Base-by-base conservation (phyloP, 176 grass and related monocot genomes). In the Eremochloa ophiuroides region DNA sequence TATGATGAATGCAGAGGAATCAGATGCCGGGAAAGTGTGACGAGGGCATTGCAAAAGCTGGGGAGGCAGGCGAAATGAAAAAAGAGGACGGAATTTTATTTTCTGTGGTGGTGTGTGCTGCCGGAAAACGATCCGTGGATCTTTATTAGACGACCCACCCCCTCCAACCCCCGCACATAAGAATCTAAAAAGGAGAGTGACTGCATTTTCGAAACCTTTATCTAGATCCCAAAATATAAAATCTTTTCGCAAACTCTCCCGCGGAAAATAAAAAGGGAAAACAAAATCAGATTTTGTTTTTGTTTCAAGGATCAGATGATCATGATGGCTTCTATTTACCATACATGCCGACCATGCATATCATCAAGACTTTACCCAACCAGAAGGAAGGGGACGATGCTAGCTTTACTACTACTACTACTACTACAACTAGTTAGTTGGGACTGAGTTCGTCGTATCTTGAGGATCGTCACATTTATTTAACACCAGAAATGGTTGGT, bases 1-100 rank as follows among this genome's bases (percentile, higher is more conserved):
- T 66, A 81, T 87, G 76, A 81, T 87, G 76, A 71, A 85, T 43
- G 87, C 59, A 39, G 69, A 73, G 39, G 87, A 76, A 85, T 82
- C 73, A 37, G 83, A 89, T 89, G 73, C 83, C 13, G 2, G 64
- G 67, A 44, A 67, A 74, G 44, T 42, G 59, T 44, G 58, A 56
- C 16, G 78, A n/a, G 33, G 64, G 41, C 25, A 71, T 28, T 47
- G 33, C 28, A 29, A 55, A 72, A 77, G 74, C 43, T 30, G 18
- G 66, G 0, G 0, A 1, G 25, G 58, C 10, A 12, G 10, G 50
- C 27, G 56, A 40, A 26, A 28, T 28, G 40, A 4, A 66, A 4
- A 67, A 18, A 62, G 62, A 14, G 34, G 31, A 4, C 8, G 55
- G 55, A 25, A 13, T 46, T 7, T 14, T 29, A 61, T 62, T 81